Evolutionary conservation across 331 rosid genomes (phyloP).

Genomic region (Rhamnella rubrinervis): DNA sequence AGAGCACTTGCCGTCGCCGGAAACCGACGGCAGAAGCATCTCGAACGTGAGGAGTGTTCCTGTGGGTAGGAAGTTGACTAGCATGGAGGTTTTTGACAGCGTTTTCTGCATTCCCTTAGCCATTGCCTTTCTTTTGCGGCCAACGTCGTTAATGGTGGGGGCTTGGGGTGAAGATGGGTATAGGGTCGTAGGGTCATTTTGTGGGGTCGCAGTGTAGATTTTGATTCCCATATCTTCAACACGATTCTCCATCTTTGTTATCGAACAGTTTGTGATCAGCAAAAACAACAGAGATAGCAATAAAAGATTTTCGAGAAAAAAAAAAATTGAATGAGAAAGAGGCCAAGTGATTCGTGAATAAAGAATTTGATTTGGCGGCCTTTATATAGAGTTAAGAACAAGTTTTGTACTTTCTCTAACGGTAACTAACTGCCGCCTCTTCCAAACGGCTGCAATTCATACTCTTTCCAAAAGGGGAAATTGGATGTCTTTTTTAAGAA

Average conservation of each 20-base stretch:
- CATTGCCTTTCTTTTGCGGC: slow-evolving; percentile 47
- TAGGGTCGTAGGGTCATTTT: slow-evolving; percentile 6
- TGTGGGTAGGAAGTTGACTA: slow-evolving; percentile 66
- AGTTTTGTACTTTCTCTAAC: too few relatives aligned
- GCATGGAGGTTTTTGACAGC: slow-evolving; percentile 52
- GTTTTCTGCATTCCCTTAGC: slow-evolving; percentile 74
- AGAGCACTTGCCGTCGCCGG: slow-evolving; percentile 54
- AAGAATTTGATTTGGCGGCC: too few relatives aligned
- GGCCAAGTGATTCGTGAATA: too few relatives aligned
- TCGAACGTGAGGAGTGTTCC: slow-evolving; percentile 72
- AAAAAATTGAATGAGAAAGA: too few relatives aligned
- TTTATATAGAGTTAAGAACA: too few relatives aligned
- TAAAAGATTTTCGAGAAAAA: too few relatives aligned
- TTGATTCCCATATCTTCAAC: slow-evolving; percentile 45
- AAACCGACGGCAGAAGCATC: slow-evolving; percentile 72
- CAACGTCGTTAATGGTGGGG: neutral
- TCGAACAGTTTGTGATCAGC: too few relatives aligned
- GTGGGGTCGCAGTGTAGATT: slow-evolving; percentile 49
- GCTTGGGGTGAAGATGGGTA: neutral
- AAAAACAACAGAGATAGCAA: too few relatives aligned
- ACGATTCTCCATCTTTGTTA: slow-evolving; percentile 28
- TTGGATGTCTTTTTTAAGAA: too few relatives aligned
- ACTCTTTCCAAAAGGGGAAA: too few relatives aligned
- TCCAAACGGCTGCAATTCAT: too few relatives aligned
- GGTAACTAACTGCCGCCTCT: too few relatives aligned